Base-by-base conservation (phyloP, 2,329 filamentous ascomycete genomes). In the Laburnicola sp. region DNA sequence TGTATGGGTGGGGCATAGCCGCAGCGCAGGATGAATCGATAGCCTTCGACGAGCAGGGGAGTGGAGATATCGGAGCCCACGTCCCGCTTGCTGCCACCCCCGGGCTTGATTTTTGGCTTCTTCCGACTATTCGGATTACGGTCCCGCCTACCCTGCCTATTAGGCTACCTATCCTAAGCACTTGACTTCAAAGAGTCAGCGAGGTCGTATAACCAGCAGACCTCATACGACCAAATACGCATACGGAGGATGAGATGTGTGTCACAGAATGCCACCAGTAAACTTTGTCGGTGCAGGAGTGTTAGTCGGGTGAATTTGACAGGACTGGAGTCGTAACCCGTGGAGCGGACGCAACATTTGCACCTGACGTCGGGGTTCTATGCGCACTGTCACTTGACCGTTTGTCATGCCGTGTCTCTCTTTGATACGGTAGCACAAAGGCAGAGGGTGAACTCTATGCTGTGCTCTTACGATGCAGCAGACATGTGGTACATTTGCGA, bases 331-430 rank as follows among this genome's bases (percentile, higher is more conserved):
- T 26, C 5, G 26, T n/a, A n/a, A 22, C 23, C 8, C 32, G 32
- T 8, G 16, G 37, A 32, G 27, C 31, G 27, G 3, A 36, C 27
- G 41, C 27, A n/a, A 25, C 28, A 25, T 44, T 22, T 4, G 22
- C 41, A 31, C 36, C 35, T 38, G 41, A 28, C 44, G 50, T 38
- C 34, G 34, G 34, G 37, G 26, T 23, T 48, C 38, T 16, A 16
- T 16, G 34, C 47, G 47, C 31, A 44, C 25, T 21, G 11, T 45
- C 47, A 50, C 32, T 45, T 49, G 50, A 45, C 37, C 45, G 27
- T 38, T 22, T 25, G 38, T 6, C 39, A 45, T 53, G 45, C 40
- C 22, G 50, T 53, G 41, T n/a, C 34, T 40, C 22, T 37, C 26
- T 32, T 30, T 26, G 25, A 42, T 23, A 45, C 21, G 45, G 45